phyloP scores from a whole-genome alignment of 495 filamentous ascomycete genomes.

The Penicillium turbatum region DNA sequence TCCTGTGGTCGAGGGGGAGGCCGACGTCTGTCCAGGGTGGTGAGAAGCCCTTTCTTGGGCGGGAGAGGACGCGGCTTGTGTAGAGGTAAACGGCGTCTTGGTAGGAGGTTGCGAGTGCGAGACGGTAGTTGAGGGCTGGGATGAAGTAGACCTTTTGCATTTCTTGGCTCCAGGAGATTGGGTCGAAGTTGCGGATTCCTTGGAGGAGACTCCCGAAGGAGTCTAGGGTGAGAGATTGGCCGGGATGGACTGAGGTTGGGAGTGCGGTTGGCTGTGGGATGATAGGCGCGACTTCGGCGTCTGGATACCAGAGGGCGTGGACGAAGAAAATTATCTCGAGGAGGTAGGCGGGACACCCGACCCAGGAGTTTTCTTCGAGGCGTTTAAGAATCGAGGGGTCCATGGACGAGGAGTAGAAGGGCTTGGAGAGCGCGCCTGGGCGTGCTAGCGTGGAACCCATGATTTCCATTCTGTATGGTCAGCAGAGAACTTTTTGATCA shows the following conservation, averaged over 20 bases:
- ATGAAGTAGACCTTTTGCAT: slow-evolving; percentile 40
- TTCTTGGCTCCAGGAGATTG: slow-evolving; percentile 39
- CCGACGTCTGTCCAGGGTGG: slow-evolving; percentile 27
- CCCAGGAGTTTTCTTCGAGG: slow-evolving; percentile 47
- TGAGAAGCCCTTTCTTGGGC: slow-evolving; percentile 27
- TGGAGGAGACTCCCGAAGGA: slow-evolving; percentile 36
- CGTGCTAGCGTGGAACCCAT: slow-evolving; percentile 48
- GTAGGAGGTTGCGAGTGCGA: slow-evolving; percentile 41
- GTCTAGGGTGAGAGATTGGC: slow-evolving; percentile 29
- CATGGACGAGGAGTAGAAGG: slow-evolving; percentile 41
- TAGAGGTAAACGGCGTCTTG: slow-evolving; percentile 46
- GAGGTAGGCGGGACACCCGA: slow-evolving; percentile 47
- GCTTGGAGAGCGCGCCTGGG: slow-evolving; percentile 41
- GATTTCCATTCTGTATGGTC: slow-evolving; percentile 36
- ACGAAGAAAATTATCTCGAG: slow-evolving; percentile 47
- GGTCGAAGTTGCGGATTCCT: slow-evolving; percentile 44
- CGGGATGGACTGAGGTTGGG: slow-evolving; percentile 21
- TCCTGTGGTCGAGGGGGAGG: slow-evolving; percentile 33
- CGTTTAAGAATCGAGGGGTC: slow-evolving; percentile 40
- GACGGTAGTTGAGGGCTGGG: slow-evolving; percentile 35
- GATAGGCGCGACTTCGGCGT: slow-evolving; percentile 21
- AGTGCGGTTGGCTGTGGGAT: slow-evolving; percentile 31
- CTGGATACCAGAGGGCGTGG: slow-evolving; percentile 40
- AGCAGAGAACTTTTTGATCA: slow-evolving; percentile 1
- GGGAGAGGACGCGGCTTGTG: slow-evolving; percentile 41